Conservation (phyloP, 2,329 filamentous ascomycete genomes). For the Colletotrichum tofieldiae region DNA sequence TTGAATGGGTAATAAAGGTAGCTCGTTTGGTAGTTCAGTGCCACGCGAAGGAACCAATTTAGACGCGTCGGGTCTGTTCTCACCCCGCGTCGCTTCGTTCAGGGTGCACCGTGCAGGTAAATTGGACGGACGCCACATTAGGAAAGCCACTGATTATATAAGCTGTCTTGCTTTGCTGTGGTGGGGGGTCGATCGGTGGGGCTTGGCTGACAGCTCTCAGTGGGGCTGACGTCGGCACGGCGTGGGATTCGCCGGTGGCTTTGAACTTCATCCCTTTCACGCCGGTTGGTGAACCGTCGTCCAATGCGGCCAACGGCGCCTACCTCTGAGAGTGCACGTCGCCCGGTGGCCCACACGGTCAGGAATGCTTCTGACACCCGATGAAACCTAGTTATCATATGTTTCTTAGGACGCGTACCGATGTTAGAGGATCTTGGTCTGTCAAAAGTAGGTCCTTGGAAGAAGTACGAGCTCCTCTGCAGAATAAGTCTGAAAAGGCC, state of each 20-base stretch:
- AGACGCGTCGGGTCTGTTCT: constrained; percentile 28
- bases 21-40: constrained; percentile 1
- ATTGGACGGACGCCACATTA: constrained; percentile 4
- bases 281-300: constrained; percentile 29
- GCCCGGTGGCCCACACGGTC: constrained; percentile 10
- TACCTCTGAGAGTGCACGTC: neutral
- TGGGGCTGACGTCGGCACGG: constrained; percentile 25
- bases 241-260: constrained; percentile 14
- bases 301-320: constrained; percentile 10
- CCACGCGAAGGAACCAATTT: constrained; percentile 33
- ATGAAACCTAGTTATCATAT: constrained; percentile 7
- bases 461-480: neutral
- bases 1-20: neutral
- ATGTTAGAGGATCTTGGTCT: neutral
- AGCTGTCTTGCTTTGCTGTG: neutral
- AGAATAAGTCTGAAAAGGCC: neutral
- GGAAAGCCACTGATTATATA: constrained; percentile 5
- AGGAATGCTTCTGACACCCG: constrained; percentile 19
- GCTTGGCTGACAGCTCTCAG: neutral
- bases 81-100: constrained; percentile 28
- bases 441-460: neutral
- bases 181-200: neutral
- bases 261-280: constrained; percentile 39
- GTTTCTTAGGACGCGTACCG: neutral
- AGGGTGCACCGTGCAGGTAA: neutral